A percentile compares a stretch with the other conserved stretches of the same genome.
Conservation (phyloP, 257 asterid genomes). For the Avicennia marina region DNA sequence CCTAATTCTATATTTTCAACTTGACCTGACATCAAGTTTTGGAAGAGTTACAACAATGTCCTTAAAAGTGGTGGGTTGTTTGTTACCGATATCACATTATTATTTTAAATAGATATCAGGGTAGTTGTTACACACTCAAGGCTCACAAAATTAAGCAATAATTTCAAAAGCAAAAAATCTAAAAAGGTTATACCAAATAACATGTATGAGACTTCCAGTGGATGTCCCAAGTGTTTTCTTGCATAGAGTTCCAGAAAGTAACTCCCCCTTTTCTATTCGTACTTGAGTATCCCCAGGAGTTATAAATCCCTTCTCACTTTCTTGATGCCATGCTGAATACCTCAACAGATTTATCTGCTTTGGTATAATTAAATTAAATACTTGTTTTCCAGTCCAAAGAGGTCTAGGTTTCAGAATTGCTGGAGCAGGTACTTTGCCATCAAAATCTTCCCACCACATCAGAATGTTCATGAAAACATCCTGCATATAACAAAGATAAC, state of each 20-base stretch:
- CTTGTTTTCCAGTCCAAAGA: conserved; percentile 99
- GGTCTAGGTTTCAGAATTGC: conserved; percentile 95
- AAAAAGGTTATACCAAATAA: conserved; percentile 63
- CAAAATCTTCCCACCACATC: conserved; percentile 99
- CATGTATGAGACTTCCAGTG: conserved; percentile 95
- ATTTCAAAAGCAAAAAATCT: background rate
- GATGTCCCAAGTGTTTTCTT: conserved; percentile 97
- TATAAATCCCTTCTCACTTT: conserved; percentile 69
- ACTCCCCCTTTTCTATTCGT: conserved; percentile 92
- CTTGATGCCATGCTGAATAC: conserved; percentile 94
- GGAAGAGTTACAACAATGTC: no score
- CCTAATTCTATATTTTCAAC: no score
- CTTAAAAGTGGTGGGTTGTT: no score
- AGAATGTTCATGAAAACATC: conserved; percentile 97
- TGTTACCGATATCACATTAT: no score
- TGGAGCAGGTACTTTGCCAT: conserved; percentile 98
- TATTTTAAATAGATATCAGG: no score
- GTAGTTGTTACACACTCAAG: background rate
- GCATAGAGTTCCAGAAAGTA: conserved; percentile 92
- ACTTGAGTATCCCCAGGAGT: conserved; percentile 99
- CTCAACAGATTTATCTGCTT: conserved; percentile 86
- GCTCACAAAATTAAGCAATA: conserved; percentile 5
- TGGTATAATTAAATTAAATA: conserved; percentile 89
- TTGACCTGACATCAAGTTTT: no score
- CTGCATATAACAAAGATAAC: conserved; percentile 33